phyloP scores from a whole-genome alignment of 768 basidiomycete species.

The Boletus pseudopeckii region DNA sequence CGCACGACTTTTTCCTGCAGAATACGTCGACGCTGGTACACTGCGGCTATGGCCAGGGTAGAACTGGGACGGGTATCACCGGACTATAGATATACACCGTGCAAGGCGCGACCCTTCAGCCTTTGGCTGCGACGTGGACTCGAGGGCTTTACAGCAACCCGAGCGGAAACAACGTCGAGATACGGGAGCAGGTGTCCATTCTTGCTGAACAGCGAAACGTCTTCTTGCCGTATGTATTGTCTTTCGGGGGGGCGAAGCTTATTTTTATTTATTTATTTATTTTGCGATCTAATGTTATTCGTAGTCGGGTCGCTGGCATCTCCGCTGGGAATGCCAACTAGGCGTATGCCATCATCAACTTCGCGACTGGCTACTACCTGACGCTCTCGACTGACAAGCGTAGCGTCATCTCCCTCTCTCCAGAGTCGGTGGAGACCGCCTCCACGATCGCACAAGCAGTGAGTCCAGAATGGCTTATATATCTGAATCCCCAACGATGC shows the following conservation, averaged over 20 bases:
- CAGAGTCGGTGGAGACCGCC: background rate
- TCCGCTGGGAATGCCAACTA: background rate
- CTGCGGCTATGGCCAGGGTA: slow-evolving; percentile 12
- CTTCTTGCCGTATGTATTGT: slow-evolving; percentile 2
- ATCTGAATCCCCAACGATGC: background rate
- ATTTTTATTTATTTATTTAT: background rate
- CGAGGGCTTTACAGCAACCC: too few relatives aligned
- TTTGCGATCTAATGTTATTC: background rate
- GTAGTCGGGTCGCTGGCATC: background rate
- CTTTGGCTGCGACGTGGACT: background rate
- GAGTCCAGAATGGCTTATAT: background rate
- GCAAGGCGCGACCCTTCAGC: background rate
- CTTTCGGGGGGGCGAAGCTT: too few relatives aligned
- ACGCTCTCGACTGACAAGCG: background rate
- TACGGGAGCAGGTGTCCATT: slow-evolving; percentile 3
- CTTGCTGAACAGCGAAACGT: slow-evolving; percentile 3
- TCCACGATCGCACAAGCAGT: background rate
- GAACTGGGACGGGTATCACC: slow-evolving; percentile 11
- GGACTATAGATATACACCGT: slow-evolving; percentile 1
- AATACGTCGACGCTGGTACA: slow-evolving; percentile 7
- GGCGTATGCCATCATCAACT: slow-evolving; percentile 6
- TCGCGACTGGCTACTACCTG: slow-evolving; percentile 8
- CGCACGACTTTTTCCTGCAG: slow-evolving; percentile 14
- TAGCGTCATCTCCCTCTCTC: background rate
- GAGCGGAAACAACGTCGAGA: slow-evolving; percentile 8